Evolutionary conservation across 1,284 basidiomycete genomes (phyloP).

Genomic region (Hypsizygus ulmarius): DNA sequence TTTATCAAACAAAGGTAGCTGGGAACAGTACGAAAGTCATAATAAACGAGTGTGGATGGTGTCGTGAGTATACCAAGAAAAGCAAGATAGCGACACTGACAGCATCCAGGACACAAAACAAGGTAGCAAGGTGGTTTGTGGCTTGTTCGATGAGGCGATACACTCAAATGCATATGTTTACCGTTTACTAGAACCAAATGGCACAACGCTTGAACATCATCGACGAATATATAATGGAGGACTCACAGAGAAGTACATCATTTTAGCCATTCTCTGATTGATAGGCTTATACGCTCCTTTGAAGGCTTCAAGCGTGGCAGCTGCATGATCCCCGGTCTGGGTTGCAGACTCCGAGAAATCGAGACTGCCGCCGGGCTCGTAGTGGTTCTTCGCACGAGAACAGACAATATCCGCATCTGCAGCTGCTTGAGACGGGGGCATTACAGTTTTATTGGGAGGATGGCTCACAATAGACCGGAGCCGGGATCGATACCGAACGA

Average conservation of each 20-base stretch:
- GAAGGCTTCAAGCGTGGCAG: conserved; percentile 25
- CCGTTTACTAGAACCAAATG: not conserved
- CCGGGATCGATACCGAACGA: conserved; percentile 79
- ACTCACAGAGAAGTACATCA: conserved; percentile 32
- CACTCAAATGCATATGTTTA: not conserved
- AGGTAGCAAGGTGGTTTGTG: too few species aligned
- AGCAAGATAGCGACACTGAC: too few species aligned
- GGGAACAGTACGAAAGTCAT: too few species aligned
- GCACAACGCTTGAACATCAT: not conserved
- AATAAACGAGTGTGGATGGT: too few species aligned
- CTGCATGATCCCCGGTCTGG: conserved; percentile 17
- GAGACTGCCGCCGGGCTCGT: conserved; percentile 27
- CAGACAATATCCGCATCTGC: conserved; percentile 63
- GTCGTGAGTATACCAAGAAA: too few species aligned
- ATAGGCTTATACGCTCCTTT: conserved; percentile 27
- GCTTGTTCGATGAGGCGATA: too few species aligned
- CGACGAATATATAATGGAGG: not conserved
- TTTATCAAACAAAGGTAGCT: too few species aligned
- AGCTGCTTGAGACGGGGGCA: not conserved
- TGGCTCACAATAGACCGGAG: conserved; percentile 74
- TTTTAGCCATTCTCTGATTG: conserved; percentile 24
- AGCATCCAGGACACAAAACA: too few species aligned
- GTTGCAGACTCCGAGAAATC: conserved; percentile 31
- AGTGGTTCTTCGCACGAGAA: conserved; percentile 40
- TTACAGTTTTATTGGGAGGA: not conserved